A percentile compares a stretch with the other conserved stretches of the same genome.
Conservation (phyloP, 2,329 filamentous ascomycete genomes). For the Didymosphaeria variabile region DNA sequence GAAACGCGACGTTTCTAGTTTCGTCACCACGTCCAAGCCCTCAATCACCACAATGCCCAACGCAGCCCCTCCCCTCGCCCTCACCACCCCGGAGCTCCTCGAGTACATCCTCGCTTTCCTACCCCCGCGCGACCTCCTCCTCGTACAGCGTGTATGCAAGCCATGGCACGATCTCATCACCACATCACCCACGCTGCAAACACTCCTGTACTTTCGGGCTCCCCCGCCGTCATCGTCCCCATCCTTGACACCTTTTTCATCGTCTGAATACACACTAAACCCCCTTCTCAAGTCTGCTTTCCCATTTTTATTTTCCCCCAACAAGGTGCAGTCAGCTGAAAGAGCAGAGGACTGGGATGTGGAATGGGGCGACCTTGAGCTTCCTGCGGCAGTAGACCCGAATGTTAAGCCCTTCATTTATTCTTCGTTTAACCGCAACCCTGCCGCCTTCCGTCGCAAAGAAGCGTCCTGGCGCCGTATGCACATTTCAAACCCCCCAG, state of each 20-base stretch:
- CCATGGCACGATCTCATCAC: constrained; percentile 22
- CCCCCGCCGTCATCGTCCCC: background rate
- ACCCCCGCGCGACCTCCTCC: constrained; percentile 21
- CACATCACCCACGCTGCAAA: constrained; percentile 23
- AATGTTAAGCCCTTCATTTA: background rate
- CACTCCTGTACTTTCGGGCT: constrained; percentile 20
- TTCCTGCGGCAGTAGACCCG: background rate
- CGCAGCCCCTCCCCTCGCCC: background rate
- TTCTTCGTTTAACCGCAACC: background rate
- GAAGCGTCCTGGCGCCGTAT: constrained; percentile 23
- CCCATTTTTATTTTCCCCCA: constrained; percentile 9
- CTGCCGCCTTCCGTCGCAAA: background rate
- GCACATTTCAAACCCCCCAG: constrained; percentile 19
- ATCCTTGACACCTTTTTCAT: too few relatives aligned
- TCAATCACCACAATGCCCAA: background rate
- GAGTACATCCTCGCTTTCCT: constrained; percentile 28
- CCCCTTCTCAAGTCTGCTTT: constrained; percentile 19
- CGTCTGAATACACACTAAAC: constrained; percentile 19
- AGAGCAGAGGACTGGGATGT: background rate
- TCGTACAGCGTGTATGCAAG: constrained; percentile 21
- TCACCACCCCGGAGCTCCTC: constrained; percentile 24
- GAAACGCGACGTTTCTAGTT: too few relatives aligned
- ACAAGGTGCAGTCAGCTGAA: background rate
- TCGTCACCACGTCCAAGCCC: too few relatives aligned
- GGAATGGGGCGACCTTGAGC: background rate